Conservation (phyloP, 139 green algal genomes). For the Chlorella ohadii region DNA sequence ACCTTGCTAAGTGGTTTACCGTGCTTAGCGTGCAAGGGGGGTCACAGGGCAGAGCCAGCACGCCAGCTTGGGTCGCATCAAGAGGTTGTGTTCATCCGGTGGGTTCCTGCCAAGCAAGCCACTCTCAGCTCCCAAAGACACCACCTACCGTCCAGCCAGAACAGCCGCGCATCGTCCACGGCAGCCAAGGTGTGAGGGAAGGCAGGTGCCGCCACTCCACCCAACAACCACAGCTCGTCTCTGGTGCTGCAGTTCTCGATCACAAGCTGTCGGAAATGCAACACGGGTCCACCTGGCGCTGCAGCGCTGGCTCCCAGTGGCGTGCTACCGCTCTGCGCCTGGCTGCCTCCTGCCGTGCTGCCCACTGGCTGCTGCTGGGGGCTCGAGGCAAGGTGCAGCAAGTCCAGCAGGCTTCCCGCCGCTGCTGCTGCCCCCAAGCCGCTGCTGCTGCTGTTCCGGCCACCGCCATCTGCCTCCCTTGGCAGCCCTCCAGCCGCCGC, state of each 20-base stretch:
- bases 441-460: constrained; percentile 1
- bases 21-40: too few relatives aligned
- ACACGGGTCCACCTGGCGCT: not conserved
- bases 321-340: too few relatives aligned
- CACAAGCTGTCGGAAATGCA: constrained; percentile 15
- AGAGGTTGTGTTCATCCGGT: too few relatives aligned
- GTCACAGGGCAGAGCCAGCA: too few relatives aligned
- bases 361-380: not conserved
- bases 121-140: too few relatives aligned
- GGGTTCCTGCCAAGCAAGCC: too few relatives aligned
- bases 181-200: constrained; percentile 30
- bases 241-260: not conserved
- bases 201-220: constrained; percentile 16
- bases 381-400: not conserved
- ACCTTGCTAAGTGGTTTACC: too few relatives aligned
- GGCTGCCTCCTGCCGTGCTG: too few relatives aligned
- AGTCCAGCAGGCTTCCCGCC: not conserved
- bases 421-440: not conserved
- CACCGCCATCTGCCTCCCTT: not conserved
- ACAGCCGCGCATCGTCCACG: constrained; percentile 28
- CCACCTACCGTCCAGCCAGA: constrained; percentile 24
- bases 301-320: too few relatives aligned
- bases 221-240: constrained; percentile 30
- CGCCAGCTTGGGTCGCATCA: too few relatives aligned
- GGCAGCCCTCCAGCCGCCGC: not conserved